These are phyloP conservation scores for Aureobasidium sp. DNA, from an alignment of 2,329 filamentous ascomycete genomes.

Conservation along the genomic window DNA sequence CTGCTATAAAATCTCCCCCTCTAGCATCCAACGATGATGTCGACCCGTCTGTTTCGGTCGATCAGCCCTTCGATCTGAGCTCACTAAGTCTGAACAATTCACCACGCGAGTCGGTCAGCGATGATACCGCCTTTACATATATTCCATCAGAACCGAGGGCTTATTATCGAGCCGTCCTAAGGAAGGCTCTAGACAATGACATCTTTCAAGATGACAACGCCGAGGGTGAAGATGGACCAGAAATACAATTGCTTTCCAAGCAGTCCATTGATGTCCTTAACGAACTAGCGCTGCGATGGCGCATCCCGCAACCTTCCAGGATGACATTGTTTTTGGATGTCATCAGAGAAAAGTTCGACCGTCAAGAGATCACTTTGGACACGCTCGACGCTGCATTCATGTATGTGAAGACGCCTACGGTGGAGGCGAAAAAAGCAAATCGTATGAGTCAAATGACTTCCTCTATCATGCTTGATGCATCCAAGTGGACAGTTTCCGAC, in stretches of 20 bases:
- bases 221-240: constrained; percentile 43
- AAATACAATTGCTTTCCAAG: constrained; percentile 58
- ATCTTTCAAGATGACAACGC: constrained; percentile 46
- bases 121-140: constrained; percentile 70
- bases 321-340: constrained; percentile 79
- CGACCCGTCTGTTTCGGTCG: constrained; percentile 50
- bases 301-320: constrained; percentile 74
- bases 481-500: constrained; percentile 45
- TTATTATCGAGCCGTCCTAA: constrained; percentile 76
- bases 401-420: constrained; percentile 63
- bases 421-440: constrained; percentile 52
- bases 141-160: constrained; percentile 77
- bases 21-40: constrained; percentile 34
- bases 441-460: constrained; percentile 41
- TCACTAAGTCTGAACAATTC: constrained; percentile 55
- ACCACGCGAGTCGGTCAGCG: constrained; percentile 33
- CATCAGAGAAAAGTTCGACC: constrained; percentile 73
- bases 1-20: constrained; percentile 52
- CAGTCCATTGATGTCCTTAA: constrained; percentile 75
- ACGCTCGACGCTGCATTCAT: constrained; percentile 80
- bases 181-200: constrained; percentile 63
- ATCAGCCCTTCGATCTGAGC: constrained; percentile 55
- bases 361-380: constrained; percentile 73
- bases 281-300: constrained; percentile 82
- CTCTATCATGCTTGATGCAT: constrained; percentile 43